Evolutionary conservation across 2,329 filamentous ascomycete species (phyloP), one percentile per base, ranked within the genome.

Genomic region (Venturia effusa): DNA sequence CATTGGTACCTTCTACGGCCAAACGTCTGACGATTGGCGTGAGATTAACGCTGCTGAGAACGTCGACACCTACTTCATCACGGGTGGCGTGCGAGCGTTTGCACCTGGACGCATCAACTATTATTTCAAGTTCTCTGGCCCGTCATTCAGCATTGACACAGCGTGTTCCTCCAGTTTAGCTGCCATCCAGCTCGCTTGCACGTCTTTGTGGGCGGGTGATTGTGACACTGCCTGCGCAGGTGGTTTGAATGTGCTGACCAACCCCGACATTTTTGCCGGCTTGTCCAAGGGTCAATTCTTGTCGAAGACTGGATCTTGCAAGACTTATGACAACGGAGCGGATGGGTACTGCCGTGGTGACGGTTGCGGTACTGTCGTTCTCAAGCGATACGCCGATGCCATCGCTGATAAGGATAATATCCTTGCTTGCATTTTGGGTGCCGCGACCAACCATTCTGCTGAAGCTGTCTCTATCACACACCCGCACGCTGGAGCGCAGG

Each of bases 331-430:
- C 73, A 87, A 90, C 67, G 84, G 82, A 43, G 90, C 90, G 2
- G 88, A 92, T 74, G 90, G 90, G 1, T 93, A 94, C 75, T 93
- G 89, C 76, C 86, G 90, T 71, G 89, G 85, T 63, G 90, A 94
- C 69, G 86, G 84, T 22, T 88, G 88, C 66, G 89, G 86, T 1
- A 87, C 87, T 0, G 81, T 94, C 60, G 81, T 94, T 27, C 77
- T 94, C 59, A 95, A 95, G 80, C 82, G 90, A 40, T 83, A 92
- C 1, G 87, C 90, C 63, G 90, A 93, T 74, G 90, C 90, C 0
- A 73, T 89, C 61, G 83, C 84, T 0, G 89, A 94, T 69, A 86
- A 89, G 66, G 90, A 94, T 69, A 79, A 80, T 70, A 81, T 80
- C 48, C 80, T 92, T n/a, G 90, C 86, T 19, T 86, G 90, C 67